Percentiles rank a stretch among this genome's conserved stretches.
Conservation (phyloP, 177 flowering plant genomes). For the Vitis hybrid region DNA sequence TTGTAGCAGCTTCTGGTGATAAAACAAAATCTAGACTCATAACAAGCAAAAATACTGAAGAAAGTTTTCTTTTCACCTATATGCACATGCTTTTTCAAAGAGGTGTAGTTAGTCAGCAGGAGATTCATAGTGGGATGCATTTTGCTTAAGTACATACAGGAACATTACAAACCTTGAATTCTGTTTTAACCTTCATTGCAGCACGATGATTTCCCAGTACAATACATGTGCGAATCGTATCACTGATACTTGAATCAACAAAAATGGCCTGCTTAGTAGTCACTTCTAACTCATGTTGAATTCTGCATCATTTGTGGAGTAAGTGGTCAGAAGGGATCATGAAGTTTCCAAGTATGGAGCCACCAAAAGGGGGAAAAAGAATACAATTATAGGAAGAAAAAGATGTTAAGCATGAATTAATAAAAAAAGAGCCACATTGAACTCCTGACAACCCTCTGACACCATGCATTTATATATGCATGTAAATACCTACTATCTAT, state of each 20-base stretch:
- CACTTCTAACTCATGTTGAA: conserved; percentile 90
- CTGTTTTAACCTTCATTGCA: conserved; percentile 82
- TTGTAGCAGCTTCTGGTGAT: neutral
- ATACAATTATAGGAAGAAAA: neutral
- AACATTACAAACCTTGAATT: conserved; percentile 72
- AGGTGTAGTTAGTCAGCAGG: neutral
- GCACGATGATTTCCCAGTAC: conserved; percentile 88
- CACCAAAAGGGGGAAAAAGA: neutral
- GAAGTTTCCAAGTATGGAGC: neutral
- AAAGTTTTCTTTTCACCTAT: neutral
- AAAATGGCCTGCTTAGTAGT: conserved; percentile 87
- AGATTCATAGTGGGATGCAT: no score
- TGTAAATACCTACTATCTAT: no score
- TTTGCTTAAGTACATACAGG: neutral
- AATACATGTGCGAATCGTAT: conserved; percentile 93
- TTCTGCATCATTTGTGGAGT: conserved; percentile 37
- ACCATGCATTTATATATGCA: no score
- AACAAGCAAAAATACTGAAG: neutral
- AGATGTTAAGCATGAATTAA: neutral
- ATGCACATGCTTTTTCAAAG: neutral
- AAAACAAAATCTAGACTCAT: neutral
- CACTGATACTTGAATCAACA: conserved; percentile 93
- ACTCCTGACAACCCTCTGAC: no score
- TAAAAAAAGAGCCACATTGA: neutral
- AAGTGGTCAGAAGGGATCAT: conserved; percentile 1